A percentile compares a stretch with the other conserved stretches of the same genome.
Evolutionary conservation across 495 filamentous ascomycete species (phyloP).

Genomic region (Trichoderma erinaceum): DNA sequence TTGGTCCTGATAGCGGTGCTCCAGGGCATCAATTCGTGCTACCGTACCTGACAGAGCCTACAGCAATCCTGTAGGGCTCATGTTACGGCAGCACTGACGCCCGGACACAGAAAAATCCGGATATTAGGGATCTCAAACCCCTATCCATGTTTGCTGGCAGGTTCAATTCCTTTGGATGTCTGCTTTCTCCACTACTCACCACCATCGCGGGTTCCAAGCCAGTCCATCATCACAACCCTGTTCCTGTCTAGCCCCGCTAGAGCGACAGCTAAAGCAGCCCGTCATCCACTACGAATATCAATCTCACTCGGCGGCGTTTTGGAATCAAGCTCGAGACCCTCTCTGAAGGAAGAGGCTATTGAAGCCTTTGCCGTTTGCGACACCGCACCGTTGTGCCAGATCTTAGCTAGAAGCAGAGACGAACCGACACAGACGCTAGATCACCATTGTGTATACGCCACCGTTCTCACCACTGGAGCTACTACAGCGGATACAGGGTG

Average conservation of each 20-base stretch:
- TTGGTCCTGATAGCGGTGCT: neutral
- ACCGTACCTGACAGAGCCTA: neutral
- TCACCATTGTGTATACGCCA: neutral
- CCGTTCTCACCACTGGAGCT: neutral
- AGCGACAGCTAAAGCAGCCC: too few relatives aligned
- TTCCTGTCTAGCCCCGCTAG: too few relatives aligned
- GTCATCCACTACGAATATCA: neutral
- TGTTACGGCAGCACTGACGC: neutral
- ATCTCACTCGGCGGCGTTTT: neutral
- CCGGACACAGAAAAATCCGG: neutral
- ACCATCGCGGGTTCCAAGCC: too few relatives aligned
- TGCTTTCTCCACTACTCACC: too few relatives aligned
- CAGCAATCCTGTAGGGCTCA: neutral
- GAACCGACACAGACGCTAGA: neutral
- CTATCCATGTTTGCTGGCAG: too few relatives aligned
- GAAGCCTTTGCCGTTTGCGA: conserved; percentile 9
- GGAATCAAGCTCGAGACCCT: neutral
- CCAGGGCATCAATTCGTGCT: neutral
- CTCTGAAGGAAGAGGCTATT: neutral
- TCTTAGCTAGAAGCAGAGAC: neutral
- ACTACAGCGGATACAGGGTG: too few relatives aligned
- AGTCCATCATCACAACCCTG: too few relatives aligned
- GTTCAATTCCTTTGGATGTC: too few relatives aligned
- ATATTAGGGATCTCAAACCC: too few relatives aligned
- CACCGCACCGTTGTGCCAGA: conserved; percentile 5